Base-by-base conservation (phyloP, 2,329 filamentous ascomycete species). In the Alternaria postmessia region DNA sequence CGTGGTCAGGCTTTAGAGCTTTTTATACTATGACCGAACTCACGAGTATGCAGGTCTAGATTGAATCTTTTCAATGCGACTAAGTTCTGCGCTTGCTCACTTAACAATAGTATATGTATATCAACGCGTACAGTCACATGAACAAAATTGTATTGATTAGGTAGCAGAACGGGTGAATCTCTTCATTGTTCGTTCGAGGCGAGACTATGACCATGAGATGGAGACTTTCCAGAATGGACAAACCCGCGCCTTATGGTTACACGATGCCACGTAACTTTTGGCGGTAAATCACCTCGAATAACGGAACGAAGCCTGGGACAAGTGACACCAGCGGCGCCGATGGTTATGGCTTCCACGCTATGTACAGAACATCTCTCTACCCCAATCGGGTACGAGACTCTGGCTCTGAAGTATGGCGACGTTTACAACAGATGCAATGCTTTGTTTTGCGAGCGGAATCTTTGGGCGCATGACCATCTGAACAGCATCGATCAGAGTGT, bases 401-500 rank as follows among this genome's bases (percentile, higher is more conserved):
- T 52, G 47, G 20, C 54, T 52, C 11, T 47, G 20, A n/a, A 57
- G 54, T 41, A 52, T 57, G 1, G 30, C 32, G 32, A 44, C 6
- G 22, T 57, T 57, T n/a, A 57, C 24, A 18, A 51, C 41, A n/a
- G 30, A 51, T n/a, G n/a, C 22, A 4, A 57, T 51, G 7, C 28
- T 32, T 41, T 52, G 32, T 5, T 22, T 46, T 14, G 39, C 47
- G 7, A 32, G 18, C 24, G 32, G 32, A 16, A 52, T 32, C 32
- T 22, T 57, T 5, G 47, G 18, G 26, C 41, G 54, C 54, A 57
- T 57, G n/a, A n/a, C 39, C n/a, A 57, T 38, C 32, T 57, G 54
- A 28, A 52, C 11, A 28, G 28, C 41, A 9, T 34, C 38, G 20
- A 57, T 38, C 11, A 57, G 30, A 7, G 54, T n/a, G 42, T 39